Evolutionary conservation across 2,329 filamentous ascomycete genomes (phyloP).

Genomic region (Colletotrichum sp.): DNA sequence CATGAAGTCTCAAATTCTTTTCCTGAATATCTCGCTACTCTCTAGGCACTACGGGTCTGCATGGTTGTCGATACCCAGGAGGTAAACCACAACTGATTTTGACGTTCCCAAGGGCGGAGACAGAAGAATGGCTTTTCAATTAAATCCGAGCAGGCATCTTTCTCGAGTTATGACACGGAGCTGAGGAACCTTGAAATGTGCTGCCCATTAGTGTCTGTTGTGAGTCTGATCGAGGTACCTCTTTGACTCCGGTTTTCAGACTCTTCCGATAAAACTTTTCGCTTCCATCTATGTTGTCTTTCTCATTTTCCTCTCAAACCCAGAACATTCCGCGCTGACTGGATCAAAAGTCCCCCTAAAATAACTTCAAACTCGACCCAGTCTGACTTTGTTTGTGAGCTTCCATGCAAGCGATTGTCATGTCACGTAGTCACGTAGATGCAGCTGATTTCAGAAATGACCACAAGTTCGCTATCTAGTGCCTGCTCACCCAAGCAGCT

Average conservation of each 20-base stretch:
- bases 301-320: background rate
- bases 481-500: background rate
- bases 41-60: background rate
- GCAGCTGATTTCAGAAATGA: background rate
- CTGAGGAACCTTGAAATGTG: background rate
- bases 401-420: background rate
- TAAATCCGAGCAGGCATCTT: background rate
- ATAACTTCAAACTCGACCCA: background rate
- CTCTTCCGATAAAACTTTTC: background rate
- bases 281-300: background rate
- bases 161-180: background rate
- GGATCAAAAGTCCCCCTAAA: background rate
- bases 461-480: background rate
- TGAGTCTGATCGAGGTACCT: background rate
- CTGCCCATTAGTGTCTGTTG: background rate
- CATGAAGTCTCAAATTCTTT: background rate
- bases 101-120: background rate
- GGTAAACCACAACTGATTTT: background rate
- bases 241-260: background rate
- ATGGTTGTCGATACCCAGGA: background rate
- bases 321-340: background rate
- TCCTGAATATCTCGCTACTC: background rate
- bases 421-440: background rate
- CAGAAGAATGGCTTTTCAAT: background rate
- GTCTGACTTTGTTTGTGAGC: background rate